Percentiles rank a stretch among this genome's conserved stretches.
These are phyloP conservation scores for Saprolegnia parasitica DNA, from an alignment of 352 stramenopile species.

Conservation along the genomic window DNA sequence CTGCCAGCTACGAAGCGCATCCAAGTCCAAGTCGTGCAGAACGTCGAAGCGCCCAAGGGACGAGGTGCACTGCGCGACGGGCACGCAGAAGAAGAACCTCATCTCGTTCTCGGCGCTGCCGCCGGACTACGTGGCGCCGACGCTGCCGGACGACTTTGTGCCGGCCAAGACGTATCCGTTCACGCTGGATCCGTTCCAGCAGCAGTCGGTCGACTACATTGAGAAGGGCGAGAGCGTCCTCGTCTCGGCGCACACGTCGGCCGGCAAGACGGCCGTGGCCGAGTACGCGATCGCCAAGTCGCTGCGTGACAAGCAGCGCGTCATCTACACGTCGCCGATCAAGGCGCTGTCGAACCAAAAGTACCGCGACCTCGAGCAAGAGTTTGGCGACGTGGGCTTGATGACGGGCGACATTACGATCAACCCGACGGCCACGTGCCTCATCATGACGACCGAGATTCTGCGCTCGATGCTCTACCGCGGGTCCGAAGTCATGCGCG, in stretches of 20 bases:
- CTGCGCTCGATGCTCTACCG: slow-evolving; percentile 94
- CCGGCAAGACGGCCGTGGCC: slow-evolving; percentile 97
- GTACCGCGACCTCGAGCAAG: slow-evolving; percentile 95
- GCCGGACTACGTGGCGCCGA: slow-evolving; percentile 43
- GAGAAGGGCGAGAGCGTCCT: slow-evolving; percentile 94
- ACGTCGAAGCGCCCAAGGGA: slow-evolving; percentile 65
- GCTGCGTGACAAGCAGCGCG: slow-evolving; percentile 85
- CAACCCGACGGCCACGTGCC: slow-evolving; percentile 92
- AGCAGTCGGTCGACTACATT: slow-evolving; percentile 93
- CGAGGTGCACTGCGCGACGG: slow-evolving; percentile 80
- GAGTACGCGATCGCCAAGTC: slow-evolving; percentile 97
- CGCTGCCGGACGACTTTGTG: slow-evolving; percentile 7
- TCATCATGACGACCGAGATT: slow-evolving; percentile 99
- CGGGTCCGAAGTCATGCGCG: slow-evolving; percentile 94
- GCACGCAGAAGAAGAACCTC: slow-evolving; percentile 94
- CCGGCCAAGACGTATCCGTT: slow-evolving; percentile 73
- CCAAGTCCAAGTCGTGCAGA: slow-evolving; percentile 65
- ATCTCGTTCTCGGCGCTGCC: slow-evolving; percentile 93
- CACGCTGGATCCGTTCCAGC: slow-evolving; percentile 96
- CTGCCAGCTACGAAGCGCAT: slow-evolving; percentile 58
- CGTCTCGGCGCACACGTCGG: slow-evolving; percentile 95
- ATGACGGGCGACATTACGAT: slow-evolving; percentile 98
- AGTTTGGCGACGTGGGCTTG: slow-evolving; percentile 94
- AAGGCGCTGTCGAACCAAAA: slow-evolving; percentile 99
- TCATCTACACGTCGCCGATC: slow-evolving; percentile 98